Evolutionary conservation across 2,329 filamentous ascomycete species (phyloP), one percentile per base, ranked within the genome.

Genomic region (Cladosporium sp.): DNA sequence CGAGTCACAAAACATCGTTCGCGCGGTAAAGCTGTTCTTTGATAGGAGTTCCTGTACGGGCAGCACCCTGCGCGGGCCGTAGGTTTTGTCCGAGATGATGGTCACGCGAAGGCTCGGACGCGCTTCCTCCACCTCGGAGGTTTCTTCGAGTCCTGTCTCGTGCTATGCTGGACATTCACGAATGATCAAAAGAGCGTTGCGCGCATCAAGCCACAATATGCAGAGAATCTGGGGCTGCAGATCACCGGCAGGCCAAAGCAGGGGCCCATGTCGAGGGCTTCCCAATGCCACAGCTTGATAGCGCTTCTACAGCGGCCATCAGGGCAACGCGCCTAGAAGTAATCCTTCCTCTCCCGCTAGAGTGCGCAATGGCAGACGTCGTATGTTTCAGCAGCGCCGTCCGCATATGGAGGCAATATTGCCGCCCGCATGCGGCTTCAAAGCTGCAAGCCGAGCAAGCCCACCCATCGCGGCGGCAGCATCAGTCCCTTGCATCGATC

Each of bases 1-100:
- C 70, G 70, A 70, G 70, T 74, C 71, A 74, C 73, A 74, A 74
- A 74, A 64, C 30, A 43, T 58, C 58, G 49, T 64, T 61, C 58
- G 63, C 67, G 67, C 70, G 68, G 70, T 62, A 58, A 46, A 46
- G 56, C 57, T 65, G 43, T 46, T 56, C 43, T 43, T 59, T 58
- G 56, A 59, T 53, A 58, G 48, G 57, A 53, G 23, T 59, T 30
- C 46, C 51, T 58, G 36, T 34, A 28, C n/a, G 26, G 25, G 36
- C 23, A 16, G 16, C 10, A 13, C 25, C 34, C 36, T 46, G 30
- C 32, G 63, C 43, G 49, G 60, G 60, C 34, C 32, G 60, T 46
- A 26, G 60, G 48, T 39, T 46, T 53, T 48, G 39, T 43, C 39
- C 49, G 49, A 43, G 26, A 30, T 30, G 63, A 46, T 28, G 63